A percentile compares a stretch with the other conserved stretches of the same genome.
Conservation (phyloP, 257 asterid genomes). For the Salvia splendens region DNA sequence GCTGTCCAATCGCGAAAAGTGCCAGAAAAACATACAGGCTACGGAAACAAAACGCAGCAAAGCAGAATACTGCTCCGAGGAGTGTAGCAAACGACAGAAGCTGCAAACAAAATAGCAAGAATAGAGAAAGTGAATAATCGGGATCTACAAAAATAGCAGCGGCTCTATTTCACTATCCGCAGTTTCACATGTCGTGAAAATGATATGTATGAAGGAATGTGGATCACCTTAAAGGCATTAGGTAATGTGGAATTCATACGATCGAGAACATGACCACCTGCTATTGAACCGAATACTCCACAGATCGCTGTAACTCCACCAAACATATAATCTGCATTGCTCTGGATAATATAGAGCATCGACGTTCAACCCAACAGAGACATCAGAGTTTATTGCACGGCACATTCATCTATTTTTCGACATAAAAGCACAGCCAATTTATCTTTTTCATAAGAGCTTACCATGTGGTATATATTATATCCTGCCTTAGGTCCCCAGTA, state of each 20-base stretch:
- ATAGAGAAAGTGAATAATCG: background rate
- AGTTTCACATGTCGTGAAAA: slow-evolving; percentile 12
- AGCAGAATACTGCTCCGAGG: slow-evolving; percentile 73
- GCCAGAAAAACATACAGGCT: slow-evolving; percentile 63
- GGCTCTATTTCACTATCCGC: background rate
- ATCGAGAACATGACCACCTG: slow-evolving; percentile 83
- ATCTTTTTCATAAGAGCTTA: slow-evolving; percentile 37
- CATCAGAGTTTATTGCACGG: background rate
- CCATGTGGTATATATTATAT: slow-evolving; percentile 88
- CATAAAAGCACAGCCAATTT: background rate
- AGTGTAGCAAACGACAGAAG: slow-evolving; percentile 76
- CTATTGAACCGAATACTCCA: slow-evolving; percentile 86
- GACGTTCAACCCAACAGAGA: slow-evolving; percentile 12
- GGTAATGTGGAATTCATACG: slow-evolving; percentile 66
- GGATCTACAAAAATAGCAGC: background rate
- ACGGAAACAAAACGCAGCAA: slow-evolving; percentile 79
- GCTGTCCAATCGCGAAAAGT: slow-evolving; percentile 75
- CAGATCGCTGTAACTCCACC: slow-evolving; percentile 84
- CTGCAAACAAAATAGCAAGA: slow-evolving; percentile 41
- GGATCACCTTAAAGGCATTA: slow-evolving; percentile 86
- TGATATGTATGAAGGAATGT: slow-evolving; percentile 6
- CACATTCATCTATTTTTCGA: background rate
- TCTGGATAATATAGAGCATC: slow-evolving; percentile 43
- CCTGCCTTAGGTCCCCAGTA: slow-evolving; percentile 99
- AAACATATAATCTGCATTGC: slow-evolving; percentile 80